Evolutionary conservation across 2,329 filamentous ascomycete species (phyloP), one percentile per base, ranked within the genome.

Genomic region (Elsinoe arachidis): DNA sequence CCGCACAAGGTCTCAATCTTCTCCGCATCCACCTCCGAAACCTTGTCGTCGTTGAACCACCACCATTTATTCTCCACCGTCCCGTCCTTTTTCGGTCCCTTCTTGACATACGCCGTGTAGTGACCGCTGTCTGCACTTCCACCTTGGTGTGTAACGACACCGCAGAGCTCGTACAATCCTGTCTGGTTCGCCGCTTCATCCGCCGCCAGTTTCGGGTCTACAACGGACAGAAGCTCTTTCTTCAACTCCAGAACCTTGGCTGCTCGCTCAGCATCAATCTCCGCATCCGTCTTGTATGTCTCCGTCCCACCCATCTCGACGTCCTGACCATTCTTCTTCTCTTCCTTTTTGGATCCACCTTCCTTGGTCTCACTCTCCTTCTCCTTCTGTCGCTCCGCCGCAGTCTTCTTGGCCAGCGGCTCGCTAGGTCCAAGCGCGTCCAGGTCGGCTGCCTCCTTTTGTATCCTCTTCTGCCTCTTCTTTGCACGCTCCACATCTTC

Each of bases 41-140:
- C 93, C 76, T 90, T 95, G 69, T 99, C 92, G 67, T 99, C 93
- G 72, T 99, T 97, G 80, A 99, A 99, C 92, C 93, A 99, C 92
- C 93, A 99, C 93, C 93, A 99, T 67, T 90, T 96, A 64, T 87
- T 84, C 56, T 82, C 83, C 66, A 83, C 78, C 76, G 90, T 88
- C 63, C 88, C 90, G 67, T 84, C 83, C 58, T 89, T 74, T 9
- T 78, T 74, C 0, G 82, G 85, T 60, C 86, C 79, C 80, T 99
- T 96, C 80, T 97, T 99, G 64, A 99, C 88, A 70, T 96, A 99
- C 0, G 91, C 86, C 3, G 95, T 99, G 78, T 99, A 99, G 74
- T 99, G 93, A 6, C 93, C 93, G 66, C 92, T 96, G 73, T 99
- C 93, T 17, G 93, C 93, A 69, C 90, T 95, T 59, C 91, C 89